These are phyloP conservation scores for Schwanniomyces polymorphus DNA, from an alignment of 805 yeast genomes.

Conservation along the genomic window DNA sequence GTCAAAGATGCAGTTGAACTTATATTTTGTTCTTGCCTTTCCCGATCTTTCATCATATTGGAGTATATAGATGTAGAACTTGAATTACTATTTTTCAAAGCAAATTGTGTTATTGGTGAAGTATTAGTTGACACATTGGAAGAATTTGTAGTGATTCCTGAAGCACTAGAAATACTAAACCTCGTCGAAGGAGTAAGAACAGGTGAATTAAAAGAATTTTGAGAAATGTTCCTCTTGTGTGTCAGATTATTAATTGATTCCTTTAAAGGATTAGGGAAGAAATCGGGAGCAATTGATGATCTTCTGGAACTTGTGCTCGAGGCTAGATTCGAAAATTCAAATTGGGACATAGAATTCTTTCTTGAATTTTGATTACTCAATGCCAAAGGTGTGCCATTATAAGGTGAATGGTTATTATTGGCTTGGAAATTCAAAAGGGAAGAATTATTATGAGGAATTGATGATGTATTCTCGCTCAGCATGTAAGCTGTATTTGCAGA, in stretches of 20 bases:
- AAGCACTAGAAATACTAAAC: conserved; percentile 20
- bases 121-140: conserved; percentile 10
- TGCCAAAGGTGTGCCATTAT: conserved; percentile 29
- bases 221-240: conserved; percentile 29
- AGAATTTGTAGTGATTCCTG: conserved; percentile 6
- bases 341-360: conserved; percentile 40
- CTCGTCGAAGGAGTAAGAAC: conserved; percentile 22
- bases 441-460: conserved; percentile 21
- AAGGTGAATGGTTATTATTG: conserved; percentile 24
- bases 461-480: conserved; percentile 3
- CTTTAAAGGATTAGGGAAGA: conserved; percentile 40
- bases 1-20: neutral
- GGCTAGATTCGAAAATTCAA: conserved; percentile 21
- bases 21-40: neutral
- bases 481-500: conserved; percentile 19
- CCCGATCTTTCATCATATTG: conserved; percentile 1
- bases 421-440: conserved; percentile 6
- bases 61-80: conserved; percentile 5
- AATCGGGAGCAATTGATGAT: conserved; percentile 44
- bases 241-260: conserved; percentile 9
- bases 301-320: conserved; percentile 35
- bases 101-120: conserved; percentile 3
- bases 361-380: conserved; percentile 36
- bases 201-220: conserved; percentile 31
- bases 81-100: conserved; percentile 3